phyloP scores from a whole-genome alignment of 139 green algal genomes.

The Chlorella vulgaris region DNA sequence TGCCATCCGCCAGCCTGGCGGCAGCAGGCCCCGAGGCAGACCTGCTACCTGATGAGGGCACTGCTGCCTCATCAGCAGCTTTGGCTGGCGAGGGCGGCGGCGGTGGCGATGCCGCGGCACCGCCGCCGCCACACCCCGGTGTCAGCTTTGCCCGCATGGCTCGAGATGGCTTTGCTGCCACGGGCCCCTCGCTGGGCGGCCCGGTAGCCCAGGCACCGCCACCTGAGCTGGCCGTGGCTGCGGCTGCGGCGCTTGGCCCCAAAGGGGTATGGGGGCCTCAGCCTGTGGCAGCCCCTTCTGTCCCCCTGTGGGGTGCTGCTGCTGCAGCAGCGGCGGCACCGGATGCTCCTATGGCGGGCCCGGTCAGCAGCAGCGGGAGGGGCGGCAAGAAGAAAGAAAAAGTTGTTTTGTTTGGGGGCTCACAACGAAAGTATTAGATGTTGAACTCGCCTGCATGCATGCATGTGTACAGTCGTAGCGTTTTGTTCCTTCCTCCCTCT shows the following conservation, averaged over 20 bases:
- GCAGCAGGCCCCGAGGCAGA: background rate
- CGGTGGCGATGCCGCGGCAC: background rate
- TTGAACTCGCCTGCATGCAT: too few relatives aligned
- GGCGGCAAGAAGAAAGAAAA: slow-evolving; percentile 43
- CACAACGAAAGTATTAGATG: slow-evolving; percentile 29
- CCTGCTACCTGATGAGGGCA: background rate
- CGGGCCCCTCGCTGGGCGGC: slow-evolving; percentile 56
- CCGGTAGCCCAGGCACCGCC: background rate
- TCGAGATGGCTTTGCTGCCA: slow-evolving; percentile 74
- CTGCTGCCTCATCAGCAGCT: background rate
- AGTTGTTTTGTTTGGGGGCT: slow-evolving; percentile 33
- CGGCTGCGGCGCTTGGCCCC: background rate
- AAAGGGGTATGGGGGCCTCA: background rate
- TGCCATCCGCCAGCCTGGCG: slow-evolving; percentile 21
- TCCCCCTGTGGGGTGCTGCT: background rate
- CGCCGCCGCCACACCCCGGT: slow-evolving; percentile 1
- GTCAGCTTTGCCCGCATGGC: slow-evolving; percentile 77
- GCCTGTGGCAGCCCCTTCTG: background rate
- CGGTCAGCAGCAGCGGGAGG: background rate
- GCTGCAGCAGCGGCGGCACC: background rate
- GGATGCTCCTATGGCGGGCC: too few relatives aligned
- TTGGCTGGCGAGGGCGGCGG: background rate
- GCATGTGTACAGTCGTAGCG: too few relatives aligned
- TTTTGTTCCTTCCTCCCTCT: background rate
- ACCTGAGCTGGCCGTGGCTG: background rate